Evolutionary conservation across 2,329 filamentous ascomycete genomes (phyloP), one percentile per base, ranked within the genome.

Genomic region (Curvularia sp.): DNA sequence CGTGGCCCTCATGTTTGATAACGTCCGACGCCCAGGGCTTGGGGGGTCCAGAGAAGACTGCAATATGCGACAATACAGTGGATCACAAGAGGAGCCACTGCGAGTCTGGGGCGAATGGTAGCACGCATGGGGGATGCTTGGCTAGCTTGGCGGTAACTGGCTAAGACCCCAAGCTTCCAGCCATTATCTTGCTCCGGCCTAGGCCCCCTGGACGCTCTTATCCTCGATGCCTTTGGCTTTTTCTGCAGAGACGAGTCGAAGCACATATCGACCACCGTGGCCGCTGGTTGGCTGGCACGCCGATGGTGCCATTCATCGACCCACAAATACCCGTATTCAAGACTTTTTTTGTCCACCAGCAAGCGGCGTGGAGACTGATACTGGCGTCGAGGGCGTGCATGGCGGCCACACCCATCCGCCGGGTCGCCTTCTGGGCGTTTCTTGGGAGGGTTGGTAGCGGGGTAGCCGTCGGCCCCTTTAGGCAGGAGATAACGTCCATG

Each of bases 391-490:
- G n/a, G 7, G 42, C 13, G 23, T 36, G 21, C 46, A 30, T 55
- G 53, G 47, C 27, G 38, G 7, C 5, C 27, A 39, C 39, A 36
- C 23, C 42, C 42, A 39, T 36, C 34, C 25, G 46, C 42, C 39
- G 49, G 48, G 39, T 32, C 56, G 57, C 27, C 18, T 12, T 42
- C 57, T 60, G 21, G 57, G 53, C 53, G 38, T 43, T 28, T 25
- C 55, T 58, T 58, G 55, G 55, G 46, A 46, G 55, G 46, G 30
- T 15, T 49, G 45, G 43, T 53, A 38, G 59, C 59, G 55, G 51
- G 55, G 55, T 58, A 49, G 52, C 48, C 52, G 47, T 52, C 32
- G n/a, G 19, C 60, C 34, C 23, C 13, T 39, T 60, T 62, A 62
- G 53, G 57, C 53, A 62, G 53, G 57, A 62, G 60, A 39, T 28